These are phyloP conservation scores for Cryphonectria carpinicola DNA, from an alignment of 2,329 filamentous ascomycete species.

Conservation along the genomic window DNA sequence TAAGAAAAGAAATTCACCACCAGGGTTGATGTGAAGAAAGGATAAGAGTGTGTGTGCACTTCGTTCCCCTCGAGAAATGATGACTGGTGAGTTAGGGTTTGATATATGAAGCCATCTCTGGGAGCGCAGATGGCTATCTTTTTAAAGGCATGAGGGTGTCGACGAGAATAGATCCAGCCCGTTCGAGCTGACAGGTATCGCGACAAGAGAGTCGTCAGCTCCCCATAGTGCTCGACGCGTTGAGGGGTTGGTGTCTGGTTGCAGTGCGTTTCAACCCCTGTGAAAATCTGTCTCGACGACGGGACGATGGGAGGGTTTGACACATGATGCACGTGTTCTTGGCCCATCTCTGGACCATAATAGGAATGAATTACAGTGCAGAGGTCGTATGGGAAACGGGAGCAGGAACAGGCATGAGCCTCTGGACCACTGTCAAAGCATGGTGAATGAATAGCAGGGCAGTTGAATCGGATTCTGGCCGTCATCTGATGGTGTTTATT, in stretches of 20 bases:
- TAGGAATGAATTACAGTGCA: not conserved
- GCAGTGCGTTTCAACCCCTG: constrained; percentile 18
- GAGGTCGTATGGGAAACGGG: not conserved
- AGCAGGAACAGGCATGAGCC: not conserved
- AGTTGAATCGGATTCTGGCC: constrained; percentile 9
- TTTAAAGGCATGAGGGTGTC: constrained; percentile 3
- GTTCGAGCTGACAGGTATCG: not conserved
- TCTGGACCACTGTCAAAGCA: not conserved
- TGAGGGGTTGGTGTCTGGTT: not conserved
- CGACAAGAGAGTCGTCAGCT: constrained; percentile 19
- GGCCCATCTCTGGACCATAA: not conserved
- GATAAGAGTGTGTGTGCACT: not conserved
- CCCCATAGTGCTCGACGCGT: not conserved
- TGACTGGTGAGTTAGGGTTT: not conserved
- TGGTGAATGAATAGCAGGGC: constrained; percentile 2
- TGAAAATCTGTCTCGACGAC: constrained; percentile 20
- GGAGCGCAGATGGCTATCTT: not conserved
- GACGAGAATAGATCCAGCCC: not conserved
- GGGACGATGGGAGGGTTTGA: constrained; percentile 20
- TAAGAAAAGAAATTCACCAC: not conserved
- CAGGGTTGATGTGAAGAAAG: constrained; percentile 4
- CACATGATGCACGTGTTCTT: not conserved
- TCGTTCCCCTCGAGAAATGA: not conserved
- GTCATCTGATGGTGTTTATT: constrained; percentile 13
- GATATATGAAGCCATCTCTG: not conserved